A percentile compares a stretch with the other conserved stretches of the same genome.
Conservation (phyloP, 345 rosid species). For the Aquilaria sinensis region DNA sequence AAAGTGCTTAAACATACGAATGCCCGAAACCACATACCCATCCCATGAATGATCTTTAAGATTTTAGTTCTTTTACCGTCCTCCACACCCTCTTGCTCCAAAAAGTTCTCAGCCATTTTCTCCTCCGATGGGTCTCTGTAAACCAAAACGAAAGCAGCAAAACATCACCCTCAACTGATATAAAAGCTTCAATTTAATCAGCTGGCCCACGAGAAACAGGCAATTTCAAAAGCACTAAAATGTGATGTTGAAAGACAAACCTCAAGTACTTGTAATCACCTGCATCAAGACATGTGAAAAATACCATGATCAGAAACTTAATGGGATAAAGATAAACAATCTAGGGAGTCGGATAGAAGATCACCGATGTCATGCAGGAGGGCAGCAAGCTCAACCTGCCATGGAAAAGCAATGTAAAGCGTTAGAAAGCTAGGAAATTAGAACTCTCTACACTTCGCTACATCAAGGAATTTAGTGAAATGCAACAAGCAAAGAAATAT, state of each 20-base stretch:
- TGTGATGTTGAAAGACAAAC: conserved; percentile 29
- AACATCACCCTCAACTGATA: not conserved
- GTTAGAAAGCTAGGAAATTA: not conserved
- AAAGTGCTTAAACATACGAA: not conserved
- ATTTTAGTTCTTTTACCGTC: conserved; percentile 60
- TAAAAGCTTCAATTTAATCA: not conserved
- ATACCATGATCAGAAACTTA: conserved; percentile 4
- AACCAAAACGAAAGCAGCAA: conserved; percentile 8
- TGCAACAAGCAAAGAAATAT: not conserved
- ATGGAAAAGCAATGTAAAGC: conserved; percentile 11
- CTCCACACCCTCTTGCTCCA: conserved; percentile 57
- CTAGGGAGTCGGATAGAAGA: conserved; percentile 1
- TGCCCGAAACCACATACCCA: conserved; percentile 43
- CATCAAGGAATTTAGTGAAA: not conserved
- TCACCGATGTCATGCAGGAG: conserved; percentile 84
- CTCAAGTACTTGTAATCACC: conserved; percentile 85
- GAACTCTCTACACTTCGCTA: not conserved
- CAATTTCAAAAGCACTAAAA: not conserved
- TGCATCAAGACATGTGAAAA: conserved; percentile 21
- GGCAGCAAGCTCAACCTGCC: conserved; percentile 82
- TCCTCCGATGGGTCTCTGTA: conserved; percentile 63
- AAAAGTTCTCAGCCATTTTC: conserved; percentile 67
- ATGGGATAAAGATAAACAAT: not conserved
- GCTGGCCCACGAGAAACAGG: not conserved
- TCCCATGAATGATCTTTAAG: conserved; percentile 51